Base-by-base conservation (phyloP, 768 basidiomycete species). In the Amanita polypyramis region DNA sequence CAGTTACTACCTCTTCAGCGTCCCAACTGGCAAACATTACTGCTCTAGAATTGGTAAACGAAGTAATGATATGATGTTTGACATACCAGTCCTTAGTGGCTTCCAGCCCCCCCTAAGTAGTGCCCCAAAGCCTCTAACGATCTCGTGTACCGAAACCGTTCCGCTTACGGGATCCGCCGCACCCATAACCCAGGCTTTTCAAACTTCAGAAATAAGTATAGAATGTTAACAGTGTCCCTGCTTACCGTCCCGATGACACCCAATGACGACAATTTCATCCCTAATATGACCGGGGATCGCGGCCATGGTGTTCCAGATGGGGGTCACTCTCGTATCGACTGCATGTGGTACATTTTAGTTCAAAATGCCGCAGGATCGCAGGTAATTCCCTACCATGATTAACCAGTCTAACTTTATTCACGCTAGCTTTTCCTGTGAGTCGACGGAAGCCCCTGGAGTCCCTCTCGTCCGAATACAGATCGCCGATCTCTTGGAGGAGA, bases 271-370 rank as follows among this genome's bases (percentile, higher is more conserved):
- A 2, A 93, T 79, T 62, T 96, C 94, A 57, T 92, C 82, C 49
- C 74, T 74, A 56, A 93, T 76, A 50, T 82, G 77, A 2, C 90
- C 92, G 5, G 89, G 91, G 50, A 94, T 85, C 23, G 82, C 73
- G 9, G 75, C 83, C 76, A 86, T 85, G 11, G 79, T 73, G 65
- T 95, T 96, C 90, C 90, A 95, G 41, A 95, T 90, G 12, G 91
- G 89, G 4, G 75, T 92, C 10, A 93, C 77, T 58, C 81, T 79
- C 23, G 75, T 80, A 49, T 90, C 75, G 34, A 95, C 86, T 81
- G 44, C 14, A 36, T 41, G 5, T 3, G 6, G 10, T 2, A 14
- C 2, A 5, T 36, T 14, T 4, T 5, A 33, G 3, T 20, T 25
- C 21, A 8, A 23, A 36, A 1, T 23, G 12, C 11, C 9, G 11